phyloP scores from a whole-genome alignment of 805 yeast species.

The Candida endomychidarum region DNA sequence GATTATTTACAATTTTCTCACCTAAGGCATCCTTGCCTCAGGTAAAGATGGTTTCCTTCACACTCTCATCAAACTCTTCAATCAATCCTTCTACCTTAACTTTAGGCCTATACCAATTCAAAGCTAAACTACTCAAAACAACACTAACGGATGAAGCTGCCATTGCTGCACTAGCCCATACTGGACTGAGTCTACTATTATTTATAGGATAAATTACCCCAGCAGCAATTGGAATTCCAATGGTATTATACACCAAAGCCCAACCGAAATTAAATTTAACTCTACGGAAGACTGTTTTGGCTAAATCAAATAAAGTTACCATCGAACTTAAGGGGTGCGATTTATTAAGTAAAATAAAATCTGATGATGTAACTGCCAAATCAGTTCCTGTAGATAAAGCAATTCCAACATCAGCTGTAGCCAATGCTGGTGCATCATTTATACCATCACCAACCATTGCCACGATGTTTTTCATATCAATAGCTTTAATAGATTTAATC shows the following conservation, averaged over 20 bases:
- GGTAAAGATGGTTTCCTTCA: slow-evolving; percentile 12
- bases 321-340: slow-evolving; percentile 51
- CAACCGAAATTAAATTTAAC: slow-evolving; percentile 59
- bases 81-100: slow-evolving; percentile 18
- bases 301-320: slow-evolving; percentile 53
- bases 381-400: slow-evolving; percentile 79
- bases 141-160: slow-evolving; percentile 60
- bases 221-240: slow-evolving; percentile 66
- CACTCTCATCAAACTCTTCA: slow-evolving; percentile 9
- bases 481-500: slow-evolving; percentile 52
- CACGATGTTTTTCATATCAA: slow-evolving; percentile 34
- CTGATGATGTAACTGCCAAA: slow-evolving; percentile 70
- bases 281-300: slow-evolving; percentile 49
- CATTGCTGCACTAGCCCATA: slow-evolving; percentile 70
- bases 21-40: too few relatives aligned
- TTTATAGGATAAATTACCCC: slow-evolving; percentile 60
- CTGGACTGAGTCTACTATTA: slow-evolving; percentile 56
- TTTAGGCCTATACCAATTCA: slow-evolving; percentile 47
- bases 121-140: slow-evolving; percentile 53
- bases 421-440: slow-evolving; percentile 79
- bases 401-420: slow-evolving; percentile 74
- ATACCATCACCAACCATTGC: slow-evolving; percentile 88
- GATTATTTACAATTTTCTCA: background rate
- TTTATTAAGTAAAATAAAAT: slow-evolving; percentile 64
- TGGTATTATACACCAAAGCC: slow-evolving; percentile 56